Evolutionary conservation across 148 eudicot genomes (phyloP).

Genomic region (Fagopyrum homotropicum): DNA sequence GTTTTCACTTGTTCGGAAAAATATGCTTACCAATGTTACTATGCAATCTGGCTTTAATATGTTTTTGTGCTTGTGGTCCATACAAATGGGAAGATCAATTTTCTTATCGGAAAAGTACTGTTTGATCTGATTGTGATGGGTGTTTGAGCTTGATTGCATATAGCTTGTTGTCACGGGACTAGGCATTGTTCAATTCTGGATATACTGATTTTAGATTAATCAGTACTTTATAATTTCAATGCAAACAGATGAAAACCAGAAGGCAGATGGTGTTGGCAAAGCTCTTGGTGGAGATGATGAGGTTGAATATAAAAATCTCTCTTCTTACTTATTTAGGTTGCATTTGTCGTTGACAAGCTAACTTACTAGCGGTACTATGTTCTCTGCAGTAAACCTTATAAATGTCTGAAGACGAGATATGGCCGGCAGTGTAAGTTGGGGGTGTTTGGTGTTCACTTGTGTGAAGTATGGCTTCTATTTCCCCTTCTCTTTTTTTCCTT

Average conservation of each 20-base stretch:
- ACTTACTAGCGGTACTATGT: background rate
- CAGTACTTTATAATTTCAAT: background rate
- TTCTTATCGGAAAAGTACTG: background rate
- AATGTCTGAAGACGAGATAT: background rate
- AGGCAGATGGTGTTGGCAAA: constrained; percentile 41
- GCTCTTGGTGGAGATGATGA: constrained; percentile 49
- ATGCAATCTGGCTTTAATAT: background rate
- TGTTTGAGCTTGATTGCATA: background rate
- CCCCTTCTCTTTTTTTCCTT: background rate
- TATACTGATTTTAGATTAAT: background rate
- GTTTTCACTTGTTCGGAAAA: background rate
- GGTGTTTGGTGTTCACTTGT: constrained; percentile 7
- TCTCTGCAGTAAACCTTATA: background rate
- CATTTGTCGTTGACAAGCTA: background rate
- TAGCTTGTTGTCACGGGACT: background rate
- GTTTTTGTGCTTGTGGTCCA: background rate
- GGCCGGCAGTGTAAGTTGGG: background rate
- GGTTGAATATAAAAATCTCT: constrained; percentile 33
- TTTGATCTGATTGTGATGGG: background rate
- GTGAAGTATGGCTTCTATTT: background rate
- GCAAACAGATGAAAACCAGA: constrained; percentile 56
- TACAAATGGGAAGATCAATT: background rate
- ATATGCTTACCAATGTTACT: background rate
- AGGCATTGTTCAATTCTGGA: background rate
- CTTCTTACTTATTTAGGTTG: background rate